Percentiles rank a stretch among this genome's conserved stretches.
phyloP scores from a whole-genome alignment of 2,329 filamentous ascomycete species.

The Fusarium graminum region DNA sequence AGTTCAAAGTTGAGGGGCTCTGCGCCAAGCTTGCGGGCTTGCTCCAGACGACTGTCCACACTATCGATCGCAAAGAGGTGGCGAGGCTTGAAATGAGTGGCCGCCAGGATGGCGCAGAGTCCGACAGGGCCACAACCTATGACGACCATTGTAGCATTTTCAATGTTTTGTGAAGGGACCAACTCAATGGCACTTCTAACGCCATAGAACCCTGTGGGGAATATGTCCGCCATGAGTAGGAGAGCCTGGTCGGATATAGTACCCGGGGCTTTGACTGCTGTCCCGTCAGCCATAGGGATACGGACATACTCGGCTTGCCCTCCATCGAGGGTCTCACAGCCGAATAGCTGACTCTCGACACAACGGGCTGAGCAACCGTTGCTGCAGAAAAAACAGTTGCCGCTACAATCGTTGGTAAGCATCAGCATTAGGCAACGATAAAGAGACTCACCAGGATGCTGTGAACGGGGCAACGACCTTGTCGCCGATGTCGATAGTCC shows the following conservation, averaged over 20 bases:
- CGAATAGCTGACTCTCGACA: slow-evolving; percentile 77
- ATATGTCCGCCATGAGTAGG: slow-evolving; percentile 93
- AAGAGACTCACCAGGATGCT: slow-evolving; percentile 72
- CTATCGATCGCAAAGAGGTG: slow-evolving; percentile 84
- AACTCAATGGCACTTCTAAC: slow-evolving; percentile 81
- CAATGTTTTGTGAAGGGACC: slow-evolving; percentile 56
- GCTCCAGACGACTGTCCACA: slow-evolving; percentile 78
- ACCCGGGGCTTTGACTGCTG: slow-evolving; percentile 77
- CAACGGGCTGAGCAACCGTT: slow-evolving; percentile 83
- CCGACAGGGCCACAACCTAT: slow-evolving; percentile 90
- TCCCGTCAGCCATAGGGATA: slow-evolving; percentile 84
- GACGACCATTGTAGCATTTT: slow-evolving; percentile 77
- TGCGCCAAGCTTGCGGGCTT: slow-evolving; percentile 80
- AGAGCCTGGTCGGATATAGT: slow-evolving; percentile 79
- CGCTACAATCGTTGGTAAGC: slow-evolving; percentile 43
- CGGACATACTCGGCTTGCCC: slow-evolving; percentile 87
- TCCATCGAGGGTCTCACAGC: slow-evolving; percentile 76
- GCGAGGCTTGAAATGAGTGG: slow-evolving; percentile 80
- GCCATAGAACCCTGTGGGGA: slow-evolving; percentile 88
- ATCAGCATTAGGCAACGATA: neutral
- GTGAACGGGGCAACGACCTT: slow-evolving; percentile 88
- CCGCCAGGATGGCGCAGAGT: slow-evolving; percentile 84
- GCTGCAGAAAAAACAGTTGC: slow-evolving; percentile 87
- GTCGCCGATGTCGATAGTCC: slow-evolving; percentile 78
- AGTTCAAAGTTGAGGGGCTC: slow-evolving; percentile 84